These are phyloP conservation scores for Prunus mira DNA, from an alignment of 306 rosid genomes.

Conservation along the genomic window DNA sequence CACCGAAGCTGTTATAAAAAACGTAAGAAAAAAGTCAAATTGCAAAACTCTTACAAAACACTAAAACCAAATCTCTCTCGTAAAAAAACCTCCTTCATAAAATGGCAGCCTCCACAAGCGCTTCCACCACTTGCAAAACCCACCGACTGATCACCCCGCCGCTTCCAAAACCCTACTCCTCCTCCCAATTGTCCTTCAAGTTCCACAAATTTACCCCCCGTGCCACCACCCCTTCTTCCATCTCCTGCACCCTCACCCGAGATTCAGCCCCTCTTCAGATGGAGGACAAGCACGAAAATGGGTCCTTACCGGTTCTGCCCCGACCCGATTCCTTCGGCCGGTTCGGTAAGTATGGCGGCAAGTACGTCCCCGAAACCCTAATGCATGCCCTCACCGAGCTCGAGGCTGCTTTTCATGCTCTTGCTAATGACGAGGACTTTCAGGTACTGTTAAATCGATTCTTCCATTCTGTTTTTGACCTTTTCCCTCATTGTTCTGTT, in stretches of 20 bases:
- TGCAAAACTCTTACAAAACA: too few species aligned
- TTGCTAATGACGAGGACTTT: slow-evolving; percentile 60
- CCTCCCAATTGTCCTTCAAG: slow-evolving; percentile 38
- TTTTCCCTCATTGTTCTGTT: neutral
- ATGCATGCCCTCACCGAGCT: slow-evolving; percentile 90
- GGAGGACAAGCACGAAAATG: slow-evolving; percentile 30
- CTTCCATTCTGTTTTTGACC: neutral
- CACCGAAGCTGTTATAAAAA: too few species aligned
- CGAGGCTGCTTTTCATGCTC: slow-evolving; percentile 68
- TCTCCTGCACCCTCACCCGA: slow-evolving; percentile 49
- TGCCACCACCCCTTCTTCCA: slow-evolving; percentile 27
- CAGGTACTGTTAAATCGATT: slow-evolving; percentile 46
- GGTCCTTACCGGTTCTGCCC: slow-evolving; percentile 23
- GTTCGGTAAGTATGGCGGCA: slow-evolving; percentile 86
- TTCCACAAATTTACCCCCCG: slow-evolving; percentile 26
- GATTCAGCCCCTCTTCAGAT: slow-evolving; percentile 35
- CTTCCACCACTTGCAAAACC: slow-evolving; percentile 24
- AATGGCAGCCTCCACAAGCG: slow-evolving; percentile 3
- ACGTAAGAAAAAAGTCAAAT: too few species aligned
- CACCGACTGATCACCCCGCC: slow-evolving; percentile 13
- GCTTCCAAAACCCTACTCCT: slow-evolving; percentile 28
- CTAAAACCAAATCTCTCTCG: neutral
- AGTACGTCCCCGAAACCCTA: slow-evolving; percentile 92
- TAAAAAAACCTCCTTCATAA: neutral
- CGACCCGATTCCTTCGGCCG: slow-evolving; percentile 92